These are phyloP conservation scores for Leccinum boreale DNA, from an alignment of 768 basidiomycete genomes.

Conservation along the genomic window DNA sequence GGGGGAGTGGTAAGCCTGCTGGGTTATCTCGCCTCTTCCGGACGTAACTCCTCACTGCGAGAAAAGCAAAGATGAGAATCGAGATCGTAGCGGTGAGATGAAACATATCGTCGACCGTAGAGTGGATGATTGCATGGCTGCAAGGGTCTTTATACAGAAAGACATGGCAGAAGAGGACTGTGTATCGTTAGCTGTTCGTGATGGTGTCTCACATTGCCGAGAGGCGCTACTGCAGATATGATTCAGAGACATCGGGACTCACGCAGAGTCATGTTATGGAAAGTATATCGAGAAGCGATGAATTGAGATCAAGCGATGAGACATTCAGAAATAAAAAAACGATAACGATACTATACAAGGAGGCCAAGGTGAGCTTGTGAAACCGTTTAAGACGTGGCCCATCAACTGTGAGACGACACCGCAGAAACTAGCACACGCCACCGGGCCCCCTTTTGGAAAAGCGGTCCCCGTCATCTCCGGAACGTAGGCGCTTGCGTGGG, in stretches of 20 bases:
- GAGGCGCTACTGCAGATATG: background rate
- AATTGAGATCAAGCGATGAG: background rate
- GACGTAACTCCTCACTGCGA: slow-evolving; percentile 2
- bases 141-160: background rate
- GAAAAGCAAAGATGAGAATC: background rate
- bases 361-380: slow-evolving; percentile 1
- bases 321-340: slow-evolving; percentile 5
- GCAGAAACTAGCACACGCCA: slow-evolving; percentile 7
- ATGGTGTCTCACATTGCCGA: slow-evolving; percentile 14
- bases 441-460: slow-evolving; percentile 21
- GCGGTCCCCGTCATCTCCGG: slow-evolving; percentile 24
- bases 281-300: background rate
- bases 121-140: background rate
- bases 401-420: slow-evolving; percentile 17
- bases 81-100: slow-evolving; percentile 4
- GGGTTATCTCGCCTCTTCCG: slow-evolving; percentile 14
- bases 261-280: background rate
- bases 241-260: slow-evolving; percentile 5
- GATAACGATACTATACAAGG: slow-evolving; percentile 32
- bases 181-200: background rate
- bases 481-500: slow-evolving; percentile 29
- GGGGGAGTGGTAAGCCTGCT: slow-evolving; percentile 32
- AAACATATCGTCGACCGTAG: background rate
- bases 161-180: background rate
- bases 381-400: background rate